A percentile compares a stretch with the other conserved stretches of the same genome.
Conservation (phyloP, 768 basidiomycete genomes). For the Cantharellus cinnabarinus region DNA sequence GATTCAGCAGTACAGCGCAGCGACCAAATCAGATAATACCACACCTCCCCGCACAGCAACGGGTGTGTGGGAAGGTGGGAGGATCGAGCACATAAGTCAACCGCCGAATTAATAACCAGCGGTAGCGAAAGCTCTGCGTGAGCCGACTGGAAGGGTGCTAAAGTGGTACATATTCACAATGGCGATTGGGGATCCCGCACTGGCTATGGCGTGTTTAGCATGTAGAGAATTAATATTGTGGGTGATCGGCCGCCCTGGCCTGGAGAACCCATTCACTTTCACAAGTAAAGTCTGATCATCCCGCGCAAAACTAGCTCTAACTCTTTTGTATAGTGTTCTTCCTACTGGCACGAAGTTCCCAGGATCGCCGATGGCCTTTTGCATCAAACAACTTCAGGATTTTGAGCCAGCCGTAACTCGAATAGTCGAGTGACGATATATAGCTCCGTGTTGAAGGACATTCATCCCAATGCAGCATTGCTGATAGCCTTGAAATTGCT, state of each 20-base stretch:
- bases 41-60: too few relatives aligned
- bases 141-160: too few relatives aligned
- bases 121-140: too few relatives aligned
- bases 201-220: too few relatives aligned
- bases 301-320: background rate
- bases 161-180: too few relatives aligned
- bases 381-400: conserved; percentile 69
- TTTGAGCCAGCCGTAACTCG: conserved; percentile 77
- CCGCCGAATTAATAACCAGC: too few relatives aligned
- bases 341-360: conserved; percentile 67
- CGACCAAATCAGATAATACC: too few relatives aligned
- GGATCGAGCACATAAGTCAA: too few relatives aligned
- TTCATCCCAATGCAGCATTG: conserved; percentile 56
- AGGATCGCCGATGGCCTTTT: conserved; percentile 77
- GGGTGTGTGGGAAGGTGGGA: too few relatives aligned
- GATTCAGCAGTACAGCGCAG: too few relatives aligned
- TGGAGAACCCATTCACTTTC: conserved; percentile 91
- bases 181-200: too few relatives aligned
- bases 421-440: conserved; percentile 61
- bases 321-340: conserved; percentile 87
- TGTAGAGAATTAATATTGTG: too few relatives aligned
- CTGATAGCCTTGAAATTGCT: conserved; percentile 82
- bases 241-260: conserved; percentile 26
- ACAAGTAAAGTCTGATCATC: conserved; percentile 41
- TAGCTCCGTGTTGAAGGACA: conserved; percentile 49